Conservation (phyloP, 805 yeast species). For the Ogataea polymorpha region DNA sequence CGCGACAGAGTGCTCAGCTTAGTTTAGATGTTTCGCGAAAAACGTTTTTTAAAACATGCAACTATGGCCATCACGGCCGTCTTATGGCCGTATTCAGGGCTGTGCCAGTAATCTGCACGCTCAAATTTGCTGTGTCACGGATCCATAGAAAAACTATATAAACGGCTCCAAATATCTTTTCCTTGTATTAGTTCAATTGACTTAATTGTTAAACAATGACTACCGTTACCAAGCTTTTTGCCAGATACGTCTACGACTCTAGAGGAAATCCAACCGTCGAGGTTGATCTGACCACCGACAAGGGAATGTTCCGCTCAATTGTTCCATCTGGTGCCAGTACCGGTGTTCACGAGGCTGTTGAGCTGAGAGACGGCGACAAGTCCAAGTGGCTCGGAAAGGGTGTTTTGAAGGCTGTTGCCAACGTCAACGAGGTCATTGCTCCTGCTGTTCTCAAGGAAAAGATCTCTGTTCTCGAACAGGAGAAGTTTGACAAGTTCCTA, state of each 20-base stretch:
- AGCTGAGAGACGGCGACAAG: conserved; percentile 97
- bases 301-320: conserved; percentile 93
- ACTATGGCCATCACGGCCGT: conserved; percentile 5
- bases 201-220: conserved; percentile 25
- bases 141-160: conserved; percentile 8
- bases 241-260: conserved; percentile 98
- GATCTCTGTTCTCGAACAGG: conserved; percentile 85
- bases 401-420: conserved; percentile 93
- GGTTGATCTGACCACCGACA: conserved; percentile 90
- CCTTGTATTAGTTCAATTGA: background rate
- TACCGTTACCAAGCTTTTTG: conserved; percentile 79
- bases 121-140: conserved; percentile 10
- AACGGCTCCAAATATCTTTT: conserved; percentile 2
- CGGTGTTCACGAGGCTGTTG: conserved; percentile 97
- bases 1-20: background rate
- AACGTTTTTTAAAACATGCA: background rate
- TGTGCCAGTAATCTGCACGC: conserved; percentile 6
- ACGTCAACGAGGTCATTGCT: conserved; percentile 91
- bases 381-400: conserved; percentile 99
- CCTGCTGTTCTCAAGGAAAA: conserved; percentile 84
- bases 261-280: conserved; percentile 99
- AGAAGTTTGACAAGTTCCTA: conserved; percentile 81
- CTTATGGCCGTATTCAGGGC: conserved; percentile 12
- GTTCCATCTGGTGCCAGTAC: conserved; percentile 99
- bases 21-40: no score